Evolutionary conservation across 2,329 filamentous ascomycete species (phyloP).

Genomic region (Trichoderma simmonsii): DNA sequence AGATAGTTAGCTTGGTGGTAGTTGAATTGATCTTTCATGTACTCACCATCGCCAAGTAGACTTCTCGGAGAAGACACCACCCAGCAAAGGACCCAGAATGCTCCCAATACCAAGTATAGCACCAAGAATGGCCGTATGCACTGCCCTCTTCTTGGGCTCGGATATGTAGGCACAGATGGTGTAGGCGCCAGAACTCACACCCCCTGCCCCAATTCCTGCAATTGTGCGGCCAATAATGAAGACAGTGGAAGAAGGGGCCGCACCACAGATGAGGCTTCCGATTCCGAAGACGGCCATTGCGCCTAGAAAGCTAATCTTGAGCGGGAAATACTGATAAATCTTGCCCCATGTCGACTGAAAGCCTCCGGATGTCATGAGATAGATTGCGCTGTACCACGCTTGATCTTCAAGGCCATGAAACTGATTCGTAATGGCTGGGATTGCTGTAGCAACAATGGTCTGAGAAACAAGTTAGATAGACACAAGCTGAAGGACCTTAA

Average conservation of each 20-base stretch:
- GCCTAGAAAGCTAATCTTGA: slow-evolving; percentile 43
- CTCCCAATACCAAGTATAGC: slow-evolving; percentile 25
- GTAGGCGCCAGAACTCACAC: slow-evolving; percentile 41
- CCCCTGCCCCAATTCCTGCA: slow-evolving; percentile 42
- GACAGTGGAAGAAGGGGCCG: slow-evolving; percentile 34
- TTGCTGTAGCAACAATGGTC: slow-evolving; percentile 50
- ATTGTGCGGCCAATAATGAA: slow-evolving; percentile 48
- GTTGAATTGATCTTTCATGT: background rate
- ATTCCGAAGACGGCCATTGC: slow-evolving; percentile 48
- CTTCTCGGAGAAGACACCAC: slow-evolving; percentile 27
- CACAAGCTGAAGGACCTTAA: fast-evolving
- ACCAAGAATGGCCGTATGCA: slow-evolving; percentile 26
- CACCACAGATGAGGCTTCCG: slow-evolving; percentile 46
- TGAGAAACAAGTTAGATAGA: slow-evolving; percentile 18
- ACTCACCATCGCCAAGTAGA: slow-evolving; percentile 29
- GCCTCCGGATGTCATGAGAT: slow-evolving; percentile 40
- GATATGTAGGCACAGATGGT: slow-evolving; percentile 42
- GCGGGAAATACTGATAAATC: slow-evolving; percentile 44
- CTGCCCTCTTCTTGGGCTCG: slow-evolving; percentile 23
- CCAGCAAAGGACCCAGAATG: slow-evolving; percentile 27
- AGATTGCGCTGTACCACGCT: slow-evolving; percentile 53
- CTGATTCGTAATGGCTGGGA: slow-evolving; percentile 48
- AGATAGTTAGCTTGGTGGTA: background rate
- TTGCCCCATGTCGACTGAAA: slow-evolving; percentile 42
- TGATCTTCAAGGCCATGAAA: slow-evolving; percentile 45